Evolutionary conservation across 495 filamentous ascomycete species (phyloP).

Genomic region (Astrothelium subdiscretum): DNA sequence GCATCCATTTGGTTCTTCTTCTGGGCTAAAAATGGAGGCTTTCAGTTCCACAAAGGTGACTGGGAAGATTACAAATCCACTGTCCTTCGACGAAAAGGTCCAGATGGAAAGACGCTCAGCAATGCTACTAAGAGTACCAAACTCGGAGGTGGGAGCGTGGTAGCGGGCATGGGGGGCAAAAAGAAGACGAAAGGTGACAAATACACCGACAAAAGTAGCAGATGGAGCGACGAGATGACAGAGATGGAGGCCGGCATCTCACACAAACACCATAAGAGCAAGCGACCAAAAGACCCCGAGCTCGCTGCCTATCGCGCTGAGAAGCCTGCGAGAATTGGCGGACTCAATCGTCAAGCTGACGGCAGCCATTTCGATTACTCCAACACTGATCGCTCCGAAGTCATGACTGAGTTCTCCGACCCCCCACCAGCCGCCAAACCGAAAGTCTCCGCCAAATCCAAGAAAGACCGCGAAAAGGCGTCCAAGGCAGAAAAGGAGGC

Average conservation of each 20-base stretch:
- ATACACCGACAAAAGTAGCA: slow-evolving; percentile 28
- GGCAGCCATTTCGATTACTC: slow-evolving; percentile 57
- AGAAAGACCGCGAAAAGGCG: slow-evolving; percentile 17
- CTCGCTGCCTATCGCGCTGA: slow-evolving; percentile 74
- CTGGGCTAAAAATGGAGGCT: slow-evolving; percentile 92
- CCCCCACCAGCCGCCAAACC: slow-evolving; percentile 3
- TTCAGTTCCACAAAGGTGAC: slow-evolving; percentile 69
- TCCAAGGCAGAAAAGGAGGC: slow-evolving; percentile 17
- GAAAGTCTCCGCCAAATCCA: slow-evolving; percentile 5
- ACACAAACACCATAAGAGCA: not conserved
- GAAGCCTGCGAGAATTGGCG: slow-evolving; percentile 72
- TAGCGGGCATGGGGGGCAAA: slow-evolving; percentile 25
- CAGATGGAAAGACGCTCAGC: slow-evolving; percentile 69
- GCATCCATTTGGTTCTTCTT: slow-evolving; percentile 93
- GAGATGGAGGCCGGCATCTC: slow-evolving; percentile 12
- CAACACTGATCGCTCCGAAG: slow-evolving; percentile 42
- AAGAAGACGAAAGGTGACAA: slow-evolving; percentile 12
- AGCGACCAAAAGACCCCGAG: slow-evolving; percentile 46
- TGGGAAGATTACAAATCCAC: slow-evolving; percentile 99
- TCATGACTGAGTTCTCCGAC: slow-evolving; percentile 35
- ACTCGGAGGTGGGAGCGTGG: slow-evolving; percentile 66
- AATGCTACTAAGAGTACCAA: slow-evolving; percentile 72
- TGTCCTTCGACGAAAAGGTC: slow-evolving; percentile 82
- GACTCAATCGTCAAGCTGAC: slow-evolving; percentile 67
- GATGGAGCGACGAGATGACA: slow-evolving; percentile 19